These are phyloP conservation scores for Colletotrichum camelliae DNA, from an alignment of 2,329 filamentous ascomycete species.

Conservation along the genomic window DNA sequence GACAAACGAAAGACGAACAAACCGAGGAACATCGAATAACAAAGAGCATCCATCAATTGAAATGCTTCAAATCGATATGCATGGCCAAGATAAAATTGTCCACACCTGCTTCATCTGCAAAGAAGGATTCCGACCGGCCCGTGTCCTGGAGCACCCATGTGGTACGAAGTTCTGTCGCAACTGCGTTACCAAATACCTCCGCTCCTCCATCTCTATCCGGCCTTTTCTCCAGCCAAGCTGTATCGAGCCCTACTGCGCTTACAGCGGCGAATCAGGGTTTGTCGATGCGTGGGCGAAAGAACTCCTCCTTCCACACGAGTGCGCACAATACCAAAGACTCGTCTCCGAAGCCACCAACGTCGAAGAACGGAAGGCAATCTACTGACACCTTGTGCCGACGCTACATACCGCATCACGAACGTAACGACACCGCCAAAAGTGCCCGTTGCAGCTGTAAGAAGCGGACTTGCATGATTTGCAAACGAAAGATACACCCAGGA, in stretches of 20 bases:
- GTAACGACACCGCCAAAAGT: neutral
- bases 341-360: neutral
- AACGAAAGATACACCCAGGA: neutral
- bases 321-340: neutral
- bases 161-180: neutral
- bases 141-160: neutral
- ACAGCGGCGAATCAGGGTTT: neutral
- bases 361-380: neutral
- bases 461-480: neutral
- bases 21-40: neutral
- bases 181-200: neutral
- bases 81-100: neutral
- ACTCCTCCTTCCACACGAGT: neutral
- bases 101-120: neutral
- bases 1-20: neutral
- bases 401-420: neutral
- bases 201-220: neutral
- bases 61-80: neutral
- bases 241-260: neutral
- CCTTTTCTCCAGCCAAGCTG: neutral
- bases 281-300: neutral
- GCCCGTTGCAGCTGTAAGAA: neutral
- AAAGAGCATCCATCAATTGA: neutral
- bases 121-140: fast-evolving
- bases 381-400: neutral